Base-by-base conservation (phyloP, 1,284 basidiomycete species). In the Microbotryomycetes sp. region DNA sequence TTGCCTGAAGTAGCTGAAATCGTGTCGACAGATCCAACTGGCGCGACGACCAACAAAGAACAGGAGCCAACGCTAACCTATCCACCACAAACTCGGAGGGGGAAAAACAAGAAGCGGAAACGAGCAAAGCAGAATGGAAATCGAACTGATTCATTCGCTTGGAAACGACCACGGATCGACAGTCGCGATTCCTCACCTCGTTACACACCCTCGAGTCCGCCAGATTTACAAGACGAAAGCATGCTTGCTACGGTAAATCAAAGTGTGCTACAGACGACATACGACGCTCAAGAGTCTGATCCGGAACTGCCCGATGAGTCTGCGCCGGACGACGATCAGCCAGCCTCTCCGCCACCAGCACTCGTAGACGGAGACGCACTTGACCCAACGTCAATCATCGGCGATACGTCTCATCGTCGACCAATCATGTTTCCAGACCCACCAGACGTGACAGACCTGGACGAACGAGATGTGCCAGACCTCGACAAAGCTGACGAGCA, bases 1-100 rank as follows among this genome's bases (percentile, higher is more conserved):
- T 52, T 57, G 5, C 29, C 49, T 5, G 31, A 49, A 1, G 53
- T 47, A 21, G 61, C 61, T 3, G 60, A 60, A 23, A 62, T 58
- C n/a, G 35, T 11, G 18, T 41, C 11, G 35, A 11, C 35, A 41
- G 35, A 11, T 11, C 35, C 9, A 18, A 11, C 35, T 11, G 35
- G 35, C 9, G 9, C 35, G 35, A 41, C 35, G 18, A 52, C n/a
- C 18, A 16, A 52, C 50, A 29, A 29, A 29, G 50, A 29, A 26
- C 50, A 1, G 13, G n/a, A 24, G 24, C 3, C 18, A 24, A n/a
- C 50, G 29, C 9, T 29, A 3, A 29, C 50, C 11, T 7, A 23
- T 23, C 46, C 46, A 48, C n/a, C 46, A 15, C 18, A 21, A 48
- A n/a, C 46, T n/a, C n/a, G n/a, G 35, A 41, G 18, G 35, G 11